Percentiles rank a stretch among this genome's conserved stretches.
Conservation (phyloP, 2,329 filamentous ascomycete species). For the Golovinomyces cichoracearum region DNA sequence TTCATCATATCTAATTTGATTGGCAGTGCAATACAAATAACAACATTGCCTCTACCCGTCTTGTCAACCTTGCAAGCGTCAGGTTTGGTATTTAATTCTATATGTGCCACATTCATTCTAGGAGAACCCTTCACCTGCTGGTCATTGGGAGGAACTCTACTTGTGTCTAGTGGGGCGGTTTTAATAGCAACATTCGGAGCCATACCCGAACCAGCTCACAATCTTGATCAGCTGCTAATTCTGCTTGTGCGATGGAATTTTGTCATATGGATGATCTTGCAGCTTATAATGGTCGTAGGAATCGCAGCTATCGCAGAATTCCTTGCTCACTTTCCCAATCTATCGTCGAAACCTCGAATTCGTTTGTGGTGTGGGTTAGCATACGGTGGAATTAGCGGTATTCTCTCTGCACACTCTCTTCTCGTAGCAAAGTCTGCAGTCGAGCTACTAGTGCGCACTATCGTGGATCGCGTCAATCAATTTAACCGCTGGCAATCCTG, state of each 20-base stretch:
- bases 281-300: constrained; percentile 42
- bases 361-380: constrained; percentile 57
- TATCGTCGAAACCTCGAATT: constrained; percentile 37
- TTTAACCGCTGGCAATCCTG: constrained; percentile 91
- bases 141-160: constrained; percentile 68
- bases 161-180: constrained; percentile 70
- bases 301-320: constrained; percentile 39
- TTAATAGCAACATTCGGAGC: constrained; percentile 86
- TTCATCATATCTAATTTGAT: constrained; percentile 86
- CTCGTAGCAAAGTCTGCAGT: constrained; percentile 91
- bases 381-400: constrained; percentile 75
- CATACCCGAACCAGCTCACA: constrained; percentile 78
- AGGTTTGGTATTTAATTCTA: constrained; percentile 91
- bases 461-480: constrained; percentile 68
- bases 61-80: constrained; percentile 88
- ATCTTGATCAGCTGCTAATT: constrained; percentile 50
- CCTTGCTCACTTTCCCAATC: constrained; percentile 23
- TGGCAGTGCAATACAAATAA: constrained; percentile 92
- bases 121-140: constrained; percentile 83
- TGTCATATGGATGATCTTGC: constrained; percentile 67
- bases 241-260: constrained; percentile 53
- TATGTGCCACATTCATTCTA: constrained; percentile 80
- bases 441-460: constrained; percentile 68
- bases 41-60: constrained; percentile 76
- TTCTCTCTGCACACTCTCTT: constrained; percentile 77